Conservation (phyloP, 1,284 basidiomycete species). For the Austroboletus niveus region DNA sequence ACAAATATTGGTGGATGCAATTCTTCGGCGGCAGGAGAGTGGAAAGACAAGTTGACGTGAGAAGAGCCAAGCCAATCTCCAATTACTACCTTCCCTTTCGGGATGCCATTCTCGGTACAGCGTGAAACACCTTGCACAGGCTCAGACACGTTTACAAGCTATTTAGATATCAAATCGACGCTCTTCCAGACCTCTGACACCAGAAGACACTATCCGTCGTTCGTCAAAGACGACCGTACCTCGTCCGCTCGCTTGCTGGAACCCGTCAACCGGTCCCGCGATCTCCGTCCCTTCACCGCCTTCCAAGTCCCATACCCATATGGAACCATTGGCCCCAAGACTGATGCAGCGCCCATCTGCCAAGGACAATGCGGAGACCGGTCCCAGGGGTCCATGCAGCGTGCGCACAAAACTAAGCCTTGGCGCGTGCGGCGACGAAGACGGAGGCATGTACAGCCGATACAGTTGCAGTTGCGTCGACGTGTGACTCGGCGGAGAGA, state of each 20-base stretch:
- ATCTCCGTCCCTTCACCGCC: constrained; percentile 62
- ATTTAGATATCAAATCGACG: constrained; percentile 67
- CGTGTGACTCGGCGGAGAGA: constrained; percentile 42
- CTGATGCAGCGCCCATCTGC: constrained; percentile 80
- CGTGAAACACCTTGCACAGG: background rate
- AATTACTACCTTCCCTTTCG: constrained; percentile 17
- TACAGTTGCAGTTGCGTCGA: constrained; percentile 67
- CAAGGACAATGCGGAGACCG: constrained; percentile 64
- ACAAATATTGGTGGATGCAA: too few relatives aligned
- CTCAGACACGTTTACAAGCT: background rate
- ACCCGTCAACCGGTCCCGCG: constrained; percentile 27
- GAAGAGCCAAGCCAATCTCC: background rate
- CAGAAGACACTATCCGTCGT: constrained; percentile 60
- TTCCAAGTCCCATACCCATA: constrained; percentile 85
- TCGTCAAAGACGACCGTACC: constrained; percentile 72
- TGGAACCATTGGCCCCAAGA: constrained; percentile 62
- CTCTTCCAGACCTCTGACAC: constrained; percentile 51
- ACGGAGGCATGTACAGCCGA: constrained; percentile 60
- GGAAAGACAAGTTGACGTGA: too few relatives aligned
- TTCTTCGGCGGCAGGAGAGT: too few relatives aligned
- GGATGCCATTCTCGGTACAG: constrained; percentile 1
- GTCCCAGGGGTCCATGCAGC: constrained; percentile 63
- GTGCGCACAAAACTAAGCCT: constrained; percentile 71
- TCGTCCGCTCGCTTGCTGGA: constrained; percentile 21
- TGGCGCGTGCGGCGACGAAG: constrained; percentile 45